phyloP scores from a whole-genome alignment of 495 filamentous ascomycete genomes.

The Friedmanniomyces simplex region DNA sequence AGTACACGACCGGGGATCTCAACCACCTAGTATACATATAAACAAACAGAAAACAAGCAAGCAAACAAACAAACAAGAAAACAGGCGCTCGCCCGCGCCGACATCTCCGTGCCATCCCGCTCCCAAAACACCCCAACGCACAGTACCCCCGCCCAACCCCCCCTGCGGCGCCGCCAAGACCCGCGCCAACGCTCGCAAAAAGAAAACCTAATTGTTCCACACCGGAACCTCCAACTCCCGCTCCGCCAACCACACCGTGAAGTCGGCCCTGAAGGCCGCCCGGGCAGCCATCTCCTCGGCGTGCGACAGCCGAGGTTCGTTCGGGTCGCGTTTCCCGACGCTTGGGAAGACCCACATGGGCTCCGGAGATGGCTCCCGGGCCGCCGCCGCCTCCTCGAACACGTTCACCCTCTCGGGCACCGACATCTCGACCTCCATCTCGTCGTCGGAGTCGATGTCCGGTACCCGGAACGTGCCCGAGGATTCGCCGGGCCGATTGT shows the following conservation, averaged over 20 bases:
- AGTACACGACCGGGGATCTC: too few species aligned
- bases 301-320: neutral
- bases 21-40: too few species aligned
- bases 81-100: too few species aligned
- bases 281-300: neutral
- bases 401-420: slow-evolving; percentile 9
- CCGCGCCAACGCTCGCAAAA: neutral
- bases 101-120: too few species aligned
- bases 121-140: too few species aligned
- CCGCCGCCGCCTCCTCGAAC: neutral
- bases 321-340: neutral
- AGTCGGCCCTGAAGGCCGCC: neutral
- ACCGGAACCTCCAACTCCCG: neutral
- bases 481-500: slow-evolving; percentile 17
- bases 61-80: neutral
- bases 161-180: too few species aligned
- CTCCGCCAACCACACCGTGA: neutral
- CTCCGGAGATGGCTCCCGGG: neutral
- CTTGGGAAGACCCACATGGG: neutral
- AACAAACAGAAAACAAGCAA: neutral
- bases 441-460: slow-evolving; percentile 18
- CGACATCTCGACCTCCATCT: slow-evolving; percentile 16
- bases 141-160: too few species aligned
- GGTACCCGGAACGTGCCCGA: slow-evolving; percentile 15
- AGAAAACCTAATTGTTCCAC: neutral